Evolutionary conservation across 2,329 filamentous ascomycete genomes (phyloP), one percentile per base, ranked within the genome.

Genomic region (Sphaerostilbella broomeana): DNA sequence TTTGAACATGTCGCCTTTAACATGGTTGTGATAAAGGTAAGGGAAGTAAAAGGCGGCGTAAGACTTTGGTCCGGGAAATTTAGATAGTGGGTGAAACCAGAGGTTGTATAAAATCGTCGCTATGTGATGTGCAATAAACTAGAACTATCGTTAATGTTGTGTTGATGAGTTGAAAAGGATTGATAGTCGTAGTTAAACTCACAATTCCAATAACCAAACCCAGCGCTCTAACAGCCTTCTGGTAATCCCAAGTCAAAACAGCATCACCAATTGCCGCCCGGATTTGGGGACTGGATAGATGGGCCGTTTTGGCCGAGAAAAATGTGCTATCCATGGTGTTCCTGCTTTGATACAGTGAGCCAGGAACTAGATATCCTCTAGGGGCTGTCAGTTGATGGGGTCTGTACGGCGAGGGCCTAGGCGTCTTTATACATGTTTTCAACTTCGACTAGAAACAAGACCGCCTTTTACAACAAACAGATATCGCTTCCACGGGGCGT

Each of bases 71-170:
- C 55, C 57, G 1, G 56, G 55, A n/a, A 57, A 44, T 22, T 53
- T 52, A 15, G 55, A 45, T 2, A 60, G 48, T 4, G 57, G 57
- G 30, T 59, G 54, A 28, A 59, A 53, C 48, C 49, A 54, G 15
- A 56, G 26, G 8, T 53, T 51, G 22, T 57, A 51, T 9, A 53
- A 24, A 17, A 15, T 35, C 9, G 31, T 36, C 11, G 42, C 44
- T n/a, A 31, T 17, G 10, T 31, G 20, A 37, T 22, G 21, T 16
- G 25, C 11, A 15, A 46, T 30, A 9, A 40, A 30, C 42, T 44
- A 18, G 10, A 3, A 7, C 20, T 8, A 25, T 5, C 9, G 5
- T 18, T 3, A 6, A 5, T 19, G 3, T 9, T 12, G 24, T 7
- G 3, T 2, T 22, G n/a, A 13, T 29, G 16, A 6, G 15, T 21